Evolutionary conservation across 352 stramenopile genomes (phyloP).

Genomic region (Pythium brachiatum): DNA sequence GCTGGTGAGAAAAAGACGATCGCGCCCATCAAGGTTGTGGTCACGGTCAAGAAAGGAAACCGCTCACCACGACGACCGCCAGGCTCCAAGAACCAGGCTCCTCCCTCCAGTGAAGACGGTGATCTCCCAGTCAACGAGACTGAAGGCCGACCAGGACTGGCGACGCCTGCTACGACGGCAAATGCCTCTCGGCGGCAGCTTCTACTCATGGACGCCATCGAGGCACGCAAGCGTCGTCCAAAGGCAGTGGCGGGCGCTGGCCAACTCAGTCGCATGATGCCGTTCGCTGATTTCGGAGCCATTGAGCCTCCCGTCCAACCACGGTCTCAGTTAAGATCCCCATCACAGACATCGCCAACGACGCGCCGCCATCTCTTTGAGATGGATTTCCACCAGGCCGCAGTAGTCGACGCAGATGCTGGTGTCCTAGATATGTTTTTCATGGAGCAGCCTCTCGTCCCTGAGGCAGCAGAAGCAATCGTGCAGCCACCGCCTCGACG

Average conservation of each 20-base stretch:
- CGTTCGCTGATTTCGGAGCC: conserved; percentile 31
- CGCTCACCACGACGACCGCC: neutral
- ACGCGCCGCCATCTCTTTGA: conserved; percentile 21
- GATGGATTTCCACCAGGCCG: conserved; percentile 21
- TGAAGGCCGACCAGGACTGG: neutral
- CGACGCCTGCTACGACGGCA: neutral
- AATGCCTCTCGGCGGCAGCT: conserved; percentile 15
- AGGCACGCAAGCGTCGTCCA: conserved; percentile 14
- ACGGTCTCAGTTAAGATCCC: neutral
- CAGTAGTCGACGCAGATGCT: neutral
- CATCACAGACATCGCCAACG: neutral
- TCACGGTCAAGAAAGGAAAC: conserved; percentile 11
- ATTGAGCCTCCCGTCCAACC: conserved; percentile 13
- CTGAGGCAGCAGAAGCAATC: neutral
- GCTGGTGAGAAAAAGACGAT: neutral
- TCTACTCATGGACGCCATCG: conserved; percentile 25
- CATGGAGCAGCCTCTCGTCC: conserved; percentile 10
- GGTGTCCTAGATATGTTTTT: conserved; percentile 9
- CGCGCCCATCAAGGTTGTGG: conserved; percentile 5
- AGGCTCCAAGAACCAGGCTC: neutral
- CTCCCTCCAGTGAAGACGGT: neutral
- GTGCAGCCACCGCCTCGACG: neutral
- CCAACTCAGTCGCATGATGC: conserved; percentile 40
- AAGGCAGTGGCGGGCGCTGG: conserved; percentile 24
- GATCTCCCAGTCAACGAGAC: neutral